Conservation (phyloP, 768 basidiomycete species). For the Phylloporus rhodoxanthus region DNA sequence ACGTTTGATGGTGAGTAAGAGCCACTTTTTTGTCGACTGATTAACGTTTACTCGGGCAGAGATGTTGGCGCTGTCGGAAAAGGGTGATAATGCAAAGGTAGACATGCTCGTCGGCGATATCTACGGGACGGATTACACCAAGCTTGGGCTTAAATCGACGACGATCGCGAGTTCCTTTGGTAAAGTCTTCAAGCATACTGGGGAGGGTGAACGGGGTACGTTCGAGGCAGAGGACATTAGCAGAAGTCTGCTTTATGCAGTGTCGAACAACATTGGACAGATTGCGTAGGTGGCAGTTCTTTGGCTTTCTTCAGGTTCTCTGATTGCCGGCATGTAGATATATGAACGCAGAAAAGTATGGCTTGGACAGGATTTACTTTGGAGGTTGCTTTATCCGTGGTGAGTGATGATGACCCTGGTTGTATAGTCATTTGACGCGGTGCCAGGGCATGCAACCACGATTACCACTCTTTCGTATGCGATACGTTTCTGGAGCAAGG, state of each 20-base stretch:
- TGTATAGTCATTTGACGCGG: conserved; percentile 6
- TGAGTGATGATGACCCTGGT: conserved; percentile 32
- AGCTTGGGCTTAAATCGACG: conserved; percentile 92
- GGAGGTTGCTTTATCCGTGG: conserved; percentile 98
- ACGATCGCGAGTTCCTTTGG: conserved; percentile 98
- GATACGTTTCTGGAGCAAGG: conserved; percentile 99
- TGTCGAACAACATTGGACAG: conserved; percentile 99
- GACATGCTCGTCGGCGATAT: conserved; percentile 99
- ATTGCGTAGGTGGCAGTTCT: conserved; percentile 72
- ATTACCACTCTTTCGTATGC: conserved; percentile 97
- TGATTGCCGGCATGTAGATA: conserved; percentile 38
- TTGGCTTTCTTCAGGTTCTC: neutral
- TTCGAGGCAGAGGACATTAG: conserved; percentile 93
- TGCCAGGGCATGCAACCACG: conserved; percentile 87
- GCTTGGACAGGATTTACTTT: conserved; percentile 95
- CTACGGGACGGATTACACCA: conserved; percentile 95
- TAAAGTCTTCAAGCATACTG: conserved; percentile 92
- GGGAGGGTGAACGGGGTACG: conserved; percentile 53
- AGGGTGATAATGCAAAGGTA: conserved; percentile 87
- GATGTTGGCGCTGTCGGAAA: conserved; percentile 91
- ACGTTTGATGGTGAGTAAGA: conserved; percentile 86
- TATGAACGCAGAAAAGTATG: conserved; percentile 99
- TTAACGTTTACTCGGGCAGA: conserved; percentile 45
- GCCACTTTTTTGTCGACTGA: neutral
- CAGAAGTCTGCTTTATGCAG: conserved; percentile 87